phyloP scores from a whole-genome alignment of 1,284 basidiomycete genomes.

The Malassezia cuniculi region DNA sequence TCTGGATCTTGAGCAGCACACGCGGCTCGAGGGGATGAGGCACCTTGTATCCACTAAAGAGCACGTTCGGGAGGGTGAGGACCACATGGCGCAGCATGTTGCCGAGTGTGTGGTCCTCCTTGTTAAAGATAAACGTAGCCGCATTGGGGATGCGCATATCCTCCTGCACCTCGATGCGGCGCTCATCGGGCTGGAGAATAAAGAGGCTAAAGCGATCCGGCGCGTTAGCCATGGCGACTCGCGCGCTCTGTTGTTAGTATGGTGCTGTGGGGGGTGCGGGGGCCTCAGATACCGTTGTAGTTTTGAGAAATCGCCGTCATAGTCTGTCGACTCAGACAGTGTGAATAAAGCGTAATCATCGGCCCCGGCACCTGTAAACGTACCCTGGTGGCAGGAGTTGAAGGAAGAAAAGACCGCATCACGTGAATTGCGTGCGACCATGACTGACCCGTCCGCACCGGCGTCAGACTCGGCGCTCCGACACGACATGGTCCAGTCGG shows the following conservation, averaged over 20 bases:
- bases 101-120: constrained; percentile 92
- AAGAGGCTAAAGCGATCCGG: constrained; percentile 82
- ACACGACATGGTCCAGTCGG: constrained; percentile 35
- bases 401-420: background rate
- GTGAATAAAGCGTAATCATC: constrained; percentile 40
- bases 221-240: constrained; percentile 54
- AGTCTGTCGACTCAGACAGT: constrained; percentile 30
- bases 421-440: too few relatives aligned
- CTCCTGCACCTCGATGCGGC: constrained; percentile 76
- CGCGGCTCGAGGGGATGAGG: constrained; percentile 89
- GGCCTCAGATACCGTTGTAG: constrained; percentile 45
- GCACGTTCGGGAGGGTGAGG: constrained; percentile 43
- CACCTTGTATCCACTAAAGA: constrained; percentile 95
- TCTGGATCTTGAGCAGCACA: constrained; percentile 88
- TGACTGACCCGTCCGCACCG: too few relatives aligned
- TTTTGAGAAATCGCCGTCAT: constrained; percentile 27
- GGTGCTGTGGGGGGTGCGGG: background rate
- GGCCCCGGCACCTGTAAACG: constrained; percentile 1
- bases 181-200: constrained; percentile 81
- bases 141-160: constrained; percentile 96
- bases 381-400: constrained; percentile 1
- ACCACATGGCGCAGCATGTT: constrained; percentile 75
- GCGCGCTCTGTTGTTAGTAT: background rate
- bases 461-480: constrained; percentile 12
- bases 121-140: constrained; percentile 79